Evolutionary conservation across 2,329 filamentous ascomycete genomes (phyloP).

Genomic region (Neopestalotiopsis clavispora): DNA sequence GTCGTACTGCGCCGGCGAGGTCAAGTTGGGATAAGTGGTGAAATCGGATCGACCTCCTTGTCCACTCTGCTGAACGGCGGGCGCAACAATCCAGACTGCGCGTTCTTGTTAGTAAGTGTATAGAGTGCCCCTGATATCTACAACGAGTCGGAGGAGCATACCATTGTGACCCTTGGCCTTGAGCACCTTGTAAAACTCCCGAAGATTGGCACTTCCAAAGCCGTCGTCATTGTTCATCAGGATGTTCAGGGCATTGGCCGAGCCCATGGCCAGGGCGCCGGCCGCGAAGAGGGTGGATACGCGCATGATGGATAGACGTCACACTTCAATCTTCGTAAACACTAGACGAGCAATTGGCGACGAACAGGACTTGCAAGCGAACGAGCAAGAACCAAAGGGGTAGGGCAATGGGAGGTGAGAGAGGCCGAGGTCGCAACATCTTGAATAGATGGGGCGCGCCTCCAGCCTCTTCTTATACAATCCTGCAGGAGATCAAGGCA

Average conservation of each 20-base stretch:
- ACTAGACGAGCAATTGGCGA: not conserved
- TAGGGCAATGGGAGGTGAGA: not conserved
- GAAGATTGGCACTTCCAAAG: constrained; percentile 45
- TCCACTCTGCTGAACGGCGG: constrained; percentile 48
- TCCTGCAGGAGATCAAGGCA: not conserved
- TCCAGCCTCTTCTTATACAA: constrained; percentile 4
- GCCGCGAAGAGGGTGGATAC: not conserved
- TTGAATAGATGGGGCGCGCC: not conserved
- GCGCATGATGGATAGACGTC: not conserved
- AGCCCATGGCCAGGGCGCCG: not conserved
- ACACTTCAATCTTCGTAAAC: not conserved
- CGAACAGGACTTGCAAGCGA: not conserved
- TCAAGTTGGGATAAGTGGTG: constrained; percentile 46
- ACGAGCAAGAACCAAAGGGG: too few species aligned
- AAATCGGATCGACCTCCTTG: constrained; percentile 50
- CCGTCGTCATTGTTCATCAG: constrained; percentile 41
- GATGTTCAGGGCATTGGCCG: constrained; percentile 12
- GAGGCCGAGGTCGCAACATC: constrained; percentile 1
- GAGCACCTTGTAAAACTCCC: constrained; percentile 42
- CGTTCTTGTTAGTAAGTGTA: not conserved
- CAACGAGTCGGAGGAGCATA: not conserved
- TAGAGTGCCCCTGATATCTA: too few species aligned
- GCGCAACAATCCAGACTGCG: constrained; percentile 47
- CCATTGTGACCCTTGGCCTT: constrained; percentile 64
- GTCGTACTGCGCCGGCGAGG: constrained; percentile 46